Conservation (phyloP, 2,329 filamentous ascomycete genomes). For the Fusarium continuum region DNA sequence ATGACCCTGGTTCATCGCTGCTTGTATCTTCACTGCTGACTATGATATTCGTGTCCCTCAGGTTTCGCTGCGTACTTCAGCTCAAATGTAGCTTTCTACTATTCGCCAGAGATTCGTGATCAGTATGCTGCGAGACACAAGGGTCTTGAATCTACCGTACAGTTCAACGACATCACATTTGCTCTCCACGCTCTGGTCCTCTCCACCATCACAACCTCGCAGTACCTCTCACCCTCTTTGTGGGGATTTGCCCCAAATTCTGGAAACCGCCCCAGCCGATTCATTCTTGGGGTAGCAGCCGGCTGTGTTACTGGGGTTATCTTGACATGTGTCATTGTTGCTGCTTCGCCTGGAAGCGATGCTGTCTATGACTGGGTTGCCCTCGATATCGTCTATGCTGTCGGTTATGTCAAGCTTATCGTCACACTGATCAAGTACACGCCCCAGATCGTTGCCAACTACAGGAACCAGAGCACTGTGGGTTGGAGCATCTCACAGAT, state of each 20-base stretch:
- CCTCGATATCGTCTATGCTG: constrained; percentile 71
- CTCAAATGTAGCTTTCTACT: constrained; percentile 80
- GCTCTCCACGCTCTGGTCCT: constrained; percentile 81
- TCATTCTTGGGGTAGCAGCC: constrained; percentile 74
- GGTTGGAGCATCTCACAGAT: constrained; percentile 92
- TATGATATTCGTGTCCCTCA: constrained; percentile 31
- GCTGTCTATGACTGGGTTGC: constrained; percentile 64
- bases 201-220: constrained; percentile 76
- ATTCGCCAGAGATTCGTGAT: constrained; percentile 76
- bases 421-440: constrained; percentile 93
- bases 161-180: constrained; percentile 90
- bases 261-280: constrained; percentile 64
- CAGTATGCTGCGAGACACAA: constrained; percentile 86
- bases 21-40: constrained; percentile 23
- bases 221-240: constrained; percentile 73
- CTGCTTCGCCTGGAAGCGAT: constrained; percentile 49
- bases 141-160: constrained; percentile 81
- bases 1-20: constrained; percentile 2
- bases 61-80: constrained; percentile 80
- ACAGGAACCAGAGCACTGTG: constrained; percentile 81
- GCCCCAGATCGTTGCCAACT: constrained; percentile 86
- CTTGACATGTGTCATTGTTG: constrained; percentile 58
- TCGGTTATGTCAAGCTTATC: constrained; percentile 89
- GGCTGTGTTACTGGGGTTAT: constrained; percentile 72
- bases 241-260: constrained; percentile 78